Evolutionary conservation across 1,139 yeast genomes (phyloP), one percentile per base, ranked within the genome.

Genomic region (Taphrina flavorubra): DNA sequence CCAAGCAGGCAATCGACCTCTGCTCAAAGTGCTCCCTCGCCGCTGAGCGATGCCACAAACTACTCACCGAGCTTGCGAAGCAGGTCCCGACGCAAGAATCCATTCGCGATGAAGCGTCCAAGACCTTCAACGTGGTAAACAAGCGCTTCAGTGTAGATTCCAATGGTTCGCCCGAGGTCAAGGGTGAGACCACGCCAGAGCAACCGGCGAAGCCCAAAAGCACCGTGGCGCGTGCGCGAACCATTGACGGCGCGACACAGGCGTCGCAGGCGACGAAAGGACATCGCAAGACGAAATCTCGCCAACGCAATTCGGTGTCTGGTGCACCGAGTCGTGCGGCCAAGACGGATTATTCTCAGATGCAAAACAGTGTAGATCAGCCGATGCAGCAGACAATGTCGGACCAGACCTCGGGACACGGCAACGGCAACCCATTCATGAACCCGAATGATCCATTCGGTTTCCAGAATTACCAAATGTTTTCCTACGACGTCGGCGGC

Each of bases 11-110:
- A 13, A 55, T 63, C 51, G 61, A 34, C 14, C 31, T 44, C 3
- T 55, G 61, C 36, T 53, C 67, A 18, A 16, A 25, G 18, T 63
- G 67, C 51, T 63, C 67, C 18, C 46, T 44, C 13, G 67, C 67
- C 7, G 67, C 67, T 10, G 67, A 63, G 49, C 36, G 56, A n/a
- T 77, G 51, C 74, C 76, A 3, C 72, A 76, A 13, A 72, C 77
- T 11, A 71, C 77, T 14, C 68, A 73, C 51, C 72, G 75, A 37
- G 73, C 76, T 25, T 73, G 74, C 16, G 71, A 72, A 31, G 67
- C 72, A 18, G 59, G 75, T 39, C 66, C 75, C 68, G 74, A 56
- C 60, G 14, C 60, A 56, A 20, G 49, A 56, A 13, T 53, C 58
- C 11, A 53, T 53, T 36, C 58, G 58, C 16, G 42, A 53, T 16